Evolutionary conservation across 805 yeast species (phyloP).

Genomic region (Candida ipomoeae): DNA sequence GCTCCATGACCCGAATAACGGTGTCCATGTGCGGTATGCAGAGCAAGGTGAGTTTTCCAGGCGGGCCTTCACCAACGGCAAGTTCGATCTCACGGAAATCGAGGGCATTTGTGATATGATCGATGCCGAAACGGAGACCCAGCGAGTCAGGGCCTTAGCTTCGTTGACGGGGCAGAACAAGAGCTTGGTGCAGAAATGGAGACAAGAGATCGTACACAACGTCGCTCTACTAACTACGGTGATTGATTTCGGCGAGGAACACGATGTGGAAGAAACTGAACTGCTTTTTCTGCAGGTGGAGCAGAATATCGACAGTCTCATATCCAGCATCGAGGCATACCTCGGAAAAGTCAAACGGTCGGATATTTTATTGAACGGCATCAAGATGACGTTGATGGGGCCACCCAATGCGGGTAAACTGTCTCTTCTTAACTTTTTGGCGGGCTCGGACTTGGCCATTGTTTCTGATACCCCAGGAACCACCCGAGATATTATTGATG

Average conservation of each 20-base stretch:
- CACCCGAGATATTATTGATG: conserved; percentile 82
- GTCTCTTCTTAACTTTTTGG: conserved; percentile 71
- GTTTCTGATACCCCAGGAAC: conserved; percentile 93
- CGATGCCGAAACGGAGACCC: conserved; percentile 91
- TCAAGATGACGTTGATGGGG: conserved; percentile 70
- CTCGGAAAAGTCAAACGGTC: conserved; percentile 49
- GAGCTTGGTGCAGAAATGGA: conserved; percentile 57
- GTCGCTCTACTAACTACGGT: conserved; percentile 80
- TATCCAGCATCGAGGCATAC: conserved; percentile 42
- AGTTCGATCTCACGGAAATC: conserved; percentile 80
- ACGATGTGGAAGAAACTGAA: conserved; percentile 66
- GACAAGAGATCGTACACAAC: conserved; percentile 56
- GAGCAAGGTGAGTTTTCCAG: conserved; percentile 90
- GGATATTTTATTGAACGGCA: conserved; percentile 66
- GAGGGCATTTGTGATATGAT: conserved; percentile 88
- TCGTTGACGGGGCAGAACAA: conserved; percentile 71
- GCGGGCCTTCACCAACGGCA: conserved; percentile 80
- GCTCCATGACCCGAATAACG: conserved; percentile 44
- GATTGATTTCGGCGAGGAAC: conserved; percentile 94
- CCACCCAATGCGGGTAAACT: conserved; percentile 98
- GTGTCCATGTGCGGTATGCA: conserved; percentile 63
- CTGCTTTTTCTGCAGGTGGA: conserved; percentile 50
- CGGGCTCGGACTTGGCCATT: conserved; percentile 79
- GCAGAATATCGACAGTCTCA: conserved; percentile 36
- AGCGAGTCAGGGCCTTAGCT: conserved; percentile 68